Evolutionary conservation across 2,329 filamentous ascomycete species (phyloP), one percentile per base, ranked within the genome.

Genomic region (Atkinsonella hypoxylon): DNA sequence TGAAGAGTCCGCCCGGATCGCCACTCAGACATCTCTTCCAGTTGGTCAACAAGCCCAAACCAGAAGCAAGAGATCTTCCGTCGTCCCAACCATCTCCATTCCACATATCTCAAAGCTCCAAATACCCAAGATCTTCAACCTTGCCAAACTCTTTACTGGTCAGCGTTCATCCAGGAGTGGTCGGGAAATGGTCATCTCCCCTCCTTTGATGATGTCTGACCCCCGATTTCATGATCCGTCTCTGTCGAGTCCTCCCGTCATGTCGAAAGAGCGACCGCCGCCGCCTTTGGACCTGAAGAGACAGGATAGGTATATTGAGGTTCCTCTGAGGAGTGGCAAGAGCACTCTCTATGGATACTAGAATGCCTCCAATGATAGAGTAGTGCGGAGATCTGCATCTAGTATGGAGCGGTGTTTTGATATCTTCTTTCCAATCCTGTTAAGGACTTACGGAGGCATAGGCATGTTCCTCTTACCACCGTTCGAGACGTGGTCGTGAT

Each of bases 121-220:
- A 0, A 58, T 70, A 11, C 68, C 73, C 0, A 74, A 68, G 56
- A 68, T 69, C 55, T 69, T 72, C 56, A 53, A 26, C 18, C 40
- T 13, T 36, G 22, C n/a, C 12, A 47, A 26, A 18, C 15, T 31
- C 7, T 41, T 47, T 2, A 1, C 64, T 64, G 0, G 34, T 60
- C 1, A 62, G 56, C 1, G 55, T 55, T 11, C 53, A 57, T 5
- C 59, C 50, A 15, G 59, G 61, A 38, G n/a, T 9, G 15, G 17
- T 15, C 32, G 54, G 2, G 55, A 58, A 13, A 55, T 66, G 48
- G 55, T 61, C 2, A 66, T 70, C 5, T 63, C 62, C 4, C 52
- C 58, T 3, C 65, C 67, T 0, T 50, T 63, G 31, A 50, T 65
- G 18, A 45, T 43, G n/a, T 50, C 58, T 12, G 59, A 64, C 2